These are phyloP conservation scores for Pseudogymnoascus sp. DNA, from an alignment of 2,329 filamentous ascomycete species.

Conservation along the genomic window DNA sequence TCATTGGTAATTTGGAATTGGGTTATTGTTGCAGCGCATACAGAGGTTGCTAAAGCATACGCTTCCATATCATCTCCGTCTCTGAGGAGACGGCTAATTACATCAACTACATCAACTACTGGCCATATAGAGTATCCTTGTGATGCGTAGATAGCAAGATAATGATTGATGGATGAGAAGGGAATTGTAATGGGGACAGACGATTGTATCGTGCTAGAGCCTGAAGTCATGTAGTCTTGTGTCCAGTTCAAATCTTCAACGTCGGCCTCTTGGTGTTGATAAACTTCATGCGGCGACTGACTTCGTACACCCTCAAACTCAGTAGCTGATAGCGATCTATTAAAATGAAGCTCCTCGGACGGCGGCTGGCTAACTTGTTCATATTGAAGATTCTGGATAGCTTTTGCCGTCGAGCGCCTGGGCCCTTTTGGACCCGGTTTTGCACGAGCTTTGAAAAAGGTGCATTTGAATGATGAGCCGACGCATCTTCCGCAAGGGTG, in stretches of 20 bases:
- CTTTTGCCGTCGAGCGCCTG: not conserved
- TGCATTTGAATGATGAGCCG: not conserved
- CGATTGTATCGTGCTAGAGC: too few species aligned
- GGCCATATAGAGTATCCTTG: not conserved
- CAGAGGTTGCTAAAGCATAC: not conserved
- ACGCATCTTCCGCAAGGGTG: not conserved
- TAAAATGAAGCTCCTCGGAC: not conserved
- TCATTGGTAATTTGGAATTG: not conserved
- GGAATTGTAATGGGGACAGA: not conserved
- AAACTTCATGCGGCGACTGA: not conserved
- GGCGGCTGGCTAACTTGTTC: not conserved
- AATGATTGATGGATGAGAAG: not conserved
- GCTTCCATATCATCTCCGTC: not conserved
- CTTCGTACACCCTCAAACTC: too few species aligned
- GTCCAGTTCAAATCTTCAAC: not conserved
- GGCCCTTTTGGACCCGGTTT: not conserved
- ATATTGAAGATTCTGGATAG: not conserved
- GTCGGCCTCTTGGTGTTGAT: not conserved
- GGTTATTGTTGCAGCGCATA: not conserved
- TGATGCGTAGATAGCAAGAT: not conserved
- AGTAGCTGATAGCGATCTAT: not conserved
- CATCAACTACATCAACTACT: not conserved
- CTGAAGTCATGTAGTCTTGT: not conserved
- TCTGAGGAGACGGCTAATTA: not conserved
- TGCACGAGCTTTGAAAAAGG: not conserved